Evolutionary conservation across 257 asterid species (phyloP), one percentile per base, ranked within the genome.

Genomic region (Solanum peruvianum): DNA sequence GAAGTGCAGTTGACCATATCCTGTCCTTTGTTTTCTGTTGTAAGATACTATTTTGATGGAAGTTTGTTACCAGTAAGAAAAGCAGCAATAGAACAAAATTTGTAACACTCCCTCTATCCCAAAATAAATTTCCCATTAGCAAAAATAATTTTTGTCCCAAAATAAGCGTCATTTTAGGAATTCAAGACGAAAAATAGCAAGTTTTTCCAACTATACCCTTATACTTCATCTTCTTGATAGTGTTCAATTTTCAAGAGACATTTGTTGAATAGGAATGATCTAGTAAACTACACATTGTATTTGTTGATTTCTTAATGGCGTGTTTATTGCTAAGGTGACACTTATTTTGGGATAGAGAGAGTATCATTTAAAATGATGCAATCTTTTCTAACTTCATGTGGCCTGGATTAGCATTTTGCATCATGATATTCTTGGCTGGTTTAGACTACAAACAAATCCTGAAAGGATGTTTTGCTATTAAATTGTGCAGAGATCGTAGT

Each of bases 401-500:
- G 69, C 44, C 31, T 15, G n/a, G 35, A 81, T 49, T 31, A 49
- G 70, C 9, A 21, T 81, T 81, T 47, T 81, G 49, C 31, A 9
- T 3, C 45, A 81, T 49, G 31, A 29, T 49, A 49, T 35, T 81
- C 85, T 18, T 81, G 45, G 12, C 69, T 81, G 85, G 72, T 89
- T 69, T 81, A 86, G 71, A 81, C 88, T 82, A 85, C 60, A 82
- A 83, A 47, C 73, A 41, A 84, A 44, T 39, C 37, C 76, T 77
- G 60, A 73, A 82, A 90, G 37, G 62, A 10, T 29, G 29, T 80
- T 77, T 18, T 87, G 47, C 49, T 33, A 47, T 42, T 83, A 82
- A 83, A 69, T 78, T 81, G 44, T 91, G 88, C 96, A 97, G 99
- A 88, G 99, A 97, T 83, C 93, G 98, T 88, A 94, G 96, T 90